These are phyloP conservation scores for Aspergillus alliaceus DNA, from an alignment of 2,329 filamentous ascomycete species.

Conservation along the genomic window DNA sequence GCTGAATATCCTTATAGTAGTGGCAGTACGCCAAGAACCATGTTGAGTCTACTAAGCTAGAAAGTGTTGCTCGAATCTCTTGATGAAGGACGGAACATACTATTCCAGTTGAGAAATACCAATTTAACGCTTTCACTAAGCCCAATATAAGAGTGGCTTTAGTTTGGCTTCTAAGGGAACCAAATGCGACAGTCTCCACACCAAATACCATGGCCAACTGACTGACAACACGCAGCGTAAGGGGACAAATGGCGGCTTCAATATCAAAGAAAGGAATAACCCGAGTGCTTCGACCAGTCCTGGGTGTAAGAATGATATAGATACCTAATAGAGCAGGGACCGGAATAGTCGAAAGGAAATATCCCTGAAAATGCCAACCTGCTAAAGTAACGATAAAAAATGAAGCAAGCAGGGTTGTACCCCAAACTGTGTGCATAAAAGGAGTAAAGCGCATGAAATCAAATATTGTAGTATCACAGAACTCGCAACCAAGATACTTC, in stretches of 20 bases:
- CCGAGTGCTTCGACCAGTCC: not conserved
- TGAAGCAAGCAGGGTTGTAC: constrained; percentile 21
- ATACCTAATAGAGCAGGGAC: constrained; percentile 27
- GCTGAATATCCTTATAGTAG: constrained; percentile 2
- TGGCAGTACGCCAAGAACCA: constrained; percentile 6
- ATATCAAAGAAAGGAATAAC: not conserved
- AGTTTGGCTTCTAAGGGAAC: not conserved
- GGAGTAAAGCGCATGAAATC: constrained; percentile 10
- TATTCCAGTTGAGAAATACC: not conserved
- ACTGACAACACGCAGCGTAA: constrained; percentile 4
- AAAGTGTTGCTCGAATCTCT: not conserved
- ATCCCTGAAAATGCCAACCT: constrained; percentile 24
- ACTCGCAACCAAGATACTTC: constrained; percentile 16
- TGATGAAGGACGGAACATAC: constrained; percentile 3
- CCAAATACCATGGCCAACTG: not conserved
- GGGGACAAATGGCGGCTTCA: not conserved
- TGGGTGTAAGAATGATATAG: constrained; percentile 25
- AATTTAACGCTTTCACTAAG: constrained; percentile 4
- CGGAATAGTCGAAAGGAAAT: constrained; percentile 29
- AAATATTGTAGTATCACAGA: not conserved
- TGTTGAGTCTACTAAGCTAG: not conserved
- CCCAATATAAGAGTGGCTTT: not conserved
- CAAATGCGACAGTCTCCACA: constrained; percentile 1
- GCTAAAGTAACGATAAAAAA: constrained; percentile 27
- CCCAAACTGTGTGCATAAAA: constrained; percentile 21